Evolutionary conservation across 176 grass and related monocot genomes (phyloP).

Genomic region (Zea mays): Zm-B73-REFERENCE-NAM-5.0 NC_050099.1:54354501-54355000

Average conservation of each 20-base stretch:
- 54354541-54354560: too few relatives aligned
- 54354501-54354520: too few relatives aligned
- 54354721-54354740: too few relatives aligned
- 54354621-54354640: too few relatives aligned
- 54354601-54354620: too few relatives aligned
- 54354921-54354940: constrained; percentile 92
- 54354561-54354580: too few relatives aligned
- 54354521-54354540: too few relatives aligned
- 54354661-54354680: too few relatives aligned
- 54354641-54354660: too few relatives aligned
- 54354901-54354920: constrained; percentile 83
- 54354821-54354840: constrained; percentile 89
- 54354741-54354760: background rate
- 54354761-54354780: constrained; percentile 33
- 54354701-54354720: too few relatives aligned
- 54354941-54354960: constrained; percentile 78
- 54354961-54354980: constrained; percentile 17
- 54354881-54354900: constrained; percentile 88
- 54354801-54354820: constrained; percentile 73
- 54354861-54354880: constrained; percentile 96
- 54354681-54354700: too few relatives aligned
- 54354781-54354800: constrained; percentile 72
- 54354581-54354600: too few relatives aligned
- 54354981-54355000: constrained; percentile 23
- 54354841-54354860: constrained; percentile 98